phyloP scores from a whole-genome alignment of 345 rosid genomes.

The Eucalyptus erythrocorys region DNA sequence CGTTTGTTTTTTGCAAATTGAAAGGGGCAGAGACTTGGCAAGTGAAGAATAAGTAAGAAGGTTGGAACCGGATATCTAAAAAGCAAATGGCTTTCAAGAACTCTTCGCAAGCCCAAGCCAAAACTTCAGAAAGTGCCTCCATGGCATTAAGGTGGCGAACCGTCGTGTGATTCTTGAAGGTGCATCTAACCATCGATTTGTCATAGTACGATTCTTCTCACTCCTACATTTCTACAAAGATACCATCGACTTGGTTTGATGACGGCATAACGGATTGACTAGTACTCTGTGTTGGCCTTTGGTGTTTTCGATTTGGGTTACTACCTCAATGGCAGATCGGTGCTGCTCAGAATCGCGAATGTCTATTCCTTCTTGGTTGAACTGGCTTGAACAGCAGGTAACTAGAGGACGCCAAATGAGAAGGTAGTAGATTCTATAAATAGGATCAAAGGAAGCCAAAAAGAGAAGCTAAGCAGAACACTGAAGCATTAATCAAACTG shows the following conservation, averaged over 20 bases:
- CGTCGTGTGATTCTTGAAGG: background rate
- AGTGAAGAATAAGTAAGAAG: background rate
- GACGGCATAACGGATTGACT: background rate
- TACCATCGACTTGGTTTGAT: background rate
- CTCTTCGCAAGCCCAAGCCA: background rate
- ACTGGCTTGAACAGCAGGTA: background rate
- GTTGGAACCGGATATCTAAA: background rate
- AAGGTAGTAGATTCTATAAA: background rate
- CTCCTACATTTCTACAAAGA: background rate
- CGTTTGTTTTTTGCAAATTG: background rate
- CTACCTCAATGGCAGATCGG: background rate
- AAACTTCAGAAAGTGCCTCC: background rate
- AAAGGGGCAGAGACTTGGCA: background rate
- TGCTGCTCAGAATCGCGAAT: background rate
- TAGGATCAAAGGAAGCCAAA: background rate
- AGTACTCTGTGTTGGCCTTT: background rate
- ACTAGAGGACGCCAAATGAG: background rate
- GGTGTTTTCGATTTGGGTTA: background rate
- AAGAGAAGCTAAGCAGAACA: background rate
- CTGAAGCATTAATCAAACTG: background rate
- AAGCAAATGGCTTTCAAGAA: background rate
- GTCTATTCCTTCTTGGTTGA: background rate
- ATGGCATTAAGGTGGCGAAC: too few relatives aligned
- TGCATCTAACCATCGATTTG: background rate
- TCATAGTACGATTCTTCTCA: background rate